Conservation (phyloP, 23 red algal species). For the Chondrus crispus region DNA sequence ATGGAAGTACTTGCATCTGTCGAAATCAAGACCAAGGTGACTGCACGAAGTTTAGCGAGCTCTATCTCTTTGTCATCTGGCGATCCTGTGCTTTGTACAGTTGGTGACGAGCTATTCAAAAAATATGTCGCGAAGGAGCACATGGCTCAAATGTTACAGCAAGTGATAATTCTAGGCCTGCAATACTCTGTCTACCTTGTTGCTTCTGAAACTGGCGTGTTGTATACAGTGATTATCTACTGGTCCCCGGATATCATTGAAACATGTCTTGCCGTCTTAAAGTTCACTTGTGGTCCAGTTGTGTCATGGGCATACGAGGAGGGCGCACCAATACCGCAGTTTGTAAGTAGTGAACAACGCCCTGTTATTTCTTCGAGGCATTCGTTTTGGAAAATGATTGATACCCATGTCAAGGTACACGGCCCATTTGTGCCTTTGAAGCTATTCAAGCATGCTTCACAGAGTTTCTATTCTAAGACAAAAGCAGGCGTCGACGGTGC, state of each 20-base stretch:
- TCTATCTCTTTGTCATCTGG: background rate
- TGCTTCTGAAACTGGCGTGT: background rate
- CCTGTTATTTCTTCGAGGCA: background rate
- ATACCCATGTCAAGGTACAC: background rate
- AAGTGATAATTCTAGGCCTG: background rate
- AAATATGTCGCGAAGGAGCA: background rate
- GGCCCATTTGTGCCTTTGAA: slow-evolving; percentile 1
- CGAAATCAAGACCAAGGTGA: slow-evolving; percentile 3
- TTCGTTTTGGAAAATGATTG: background rate
- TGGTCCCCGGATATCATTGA: background rate
- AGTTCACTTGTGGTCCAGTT: background rate
- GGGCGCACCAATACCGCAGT: background rate
- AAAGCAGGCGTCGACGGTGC: background rate
- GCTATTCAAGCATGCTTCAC: background rate
- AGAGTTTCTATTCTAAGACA: slow-evolving; percentile 1
- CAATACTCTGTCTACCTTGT: background rate
- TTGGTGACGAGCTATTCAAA: background rate
- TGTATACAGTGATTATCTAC: background rate
- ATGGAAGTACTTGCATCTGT: background rate
- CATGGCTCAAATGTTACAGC: background rate
- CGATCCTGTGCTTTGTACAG: background rate
- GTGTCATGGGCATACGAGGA: slow-evolving; percentile 14
- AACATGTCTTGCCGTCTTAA: background rate
- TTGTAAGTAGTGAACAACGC: background rate
- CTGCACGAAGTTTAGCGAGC: background rate